Evolutionary conservation across 108 stramenopile genomes (phyloP).

Genomic region (Schizochytrium sp.): DNA sequence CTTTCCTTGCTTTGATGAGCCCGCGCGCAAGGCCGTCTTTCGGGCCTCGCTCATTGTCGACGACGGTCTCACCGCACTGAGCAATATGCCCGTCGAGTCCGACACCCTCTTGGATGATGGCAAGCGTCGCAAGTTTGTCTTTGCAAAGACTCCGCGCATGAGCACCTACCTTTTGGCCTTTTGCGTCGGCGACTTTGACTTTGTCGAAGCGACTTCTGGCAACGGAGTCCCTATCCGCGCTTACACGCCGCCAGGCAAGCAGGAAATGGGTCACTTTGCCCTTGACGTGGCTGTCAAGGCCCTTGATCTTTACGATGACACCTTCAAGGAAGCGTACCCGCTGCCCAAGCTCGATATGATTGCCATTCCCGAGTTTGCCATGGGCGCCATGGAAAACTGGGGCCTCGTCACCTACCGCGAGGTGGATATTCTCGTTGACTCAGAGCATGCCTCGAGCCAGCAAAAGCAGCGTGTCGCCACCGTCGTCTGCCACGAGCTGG

Average conservation of each 20-base stretch:
- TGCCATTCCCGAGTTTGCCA: conserved; percentile 77
- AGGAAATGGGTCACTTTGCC: conserved; percentile 65
- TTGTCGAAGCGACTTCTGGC: conserved; percentile 35
- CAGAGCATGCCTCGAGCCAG: background rate
- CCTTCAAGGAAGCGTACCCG: conserved; percentile 77
- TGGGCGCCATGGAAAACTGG: conserved; percentile 97
- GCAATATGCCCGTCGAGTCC: conserved; percentile 89
- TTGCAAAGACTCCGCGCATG: conserved; percentile 76
- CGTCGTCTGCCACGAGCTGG: conserved; percentile 92
- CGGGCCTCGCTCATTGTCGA: conserved; percentile 65
- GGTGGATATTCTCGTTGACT: background rate
- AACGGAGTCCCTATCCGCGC: conserved; percentile 68
- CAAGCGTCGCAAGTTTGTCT: conserved; percentile 37
- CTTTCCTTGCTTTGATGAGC: conserved; percentile 97
- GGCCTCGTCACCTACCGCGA: conserved; percentile 63
- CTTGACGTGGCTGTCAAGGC: conserved; percentile 64
- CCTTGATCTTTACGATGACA: conserved; percentile 76
- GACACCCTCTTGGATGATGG: conserved; percentile 20
- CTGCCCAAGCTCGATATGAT: conserved; percentile 95
- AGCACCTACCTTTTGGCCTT: conserved; percentile 86
- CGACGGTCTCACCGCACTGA: conserved; percentile 56
- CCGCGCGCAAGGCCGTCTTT: conserved; percentile 84
- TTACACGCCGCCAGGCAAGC: conserved; percentile 81
- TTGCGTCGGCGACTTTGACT: conserved; percentile 68
- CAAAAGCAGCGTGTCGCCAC: conserved; percentile 84